Evolutionary conservation across 192 early-diverging fungal species (phyloP).

Genomic region (Entomortierella beljakovae): DNA sequence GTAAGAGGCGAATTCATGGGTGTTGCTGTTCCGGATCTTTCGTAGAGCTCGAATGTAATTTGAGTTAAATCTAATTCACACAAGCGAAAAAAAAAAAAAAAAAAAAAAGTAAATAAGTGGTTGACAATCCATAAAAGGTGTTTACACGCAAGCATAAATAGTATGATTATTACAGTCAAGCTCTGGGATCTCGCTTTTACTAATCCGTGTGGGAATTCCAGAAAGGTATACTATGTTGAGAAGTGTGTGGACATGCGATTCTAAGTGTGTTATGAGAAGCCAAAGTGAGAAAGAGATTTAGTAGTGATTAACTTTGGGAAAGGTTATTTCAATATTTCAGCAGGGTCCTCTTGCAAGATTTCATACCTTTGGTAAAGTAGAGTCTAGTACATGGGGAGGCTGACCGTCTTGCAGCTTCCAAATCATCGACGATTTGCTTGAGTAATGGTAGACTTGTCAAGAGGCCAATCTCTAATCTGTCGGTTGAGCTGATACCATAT

Average conservation of each 20-base stretch:
- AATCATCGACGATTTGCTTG: constrained; percentile 80
- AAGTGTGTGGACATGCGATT: constrained; percentile 92
- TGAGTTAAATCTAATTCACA: constrained; percentile 84
- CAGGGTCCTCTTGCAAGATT: too few relatives aligned
- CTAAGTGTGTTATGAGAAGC: constrained; percentile 44
- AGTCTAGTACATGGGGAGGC: constrained; percentile 76
- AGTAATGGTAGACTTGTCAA: constrained; percentile 82
- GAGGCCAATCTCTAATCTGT: constrained; percentile 90
- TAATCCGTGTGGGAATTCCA: constrained; percentile 79
- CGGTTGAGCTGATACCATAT: constrained; percentile 86
- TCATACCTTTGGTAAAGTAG: constrained; percentile 92
- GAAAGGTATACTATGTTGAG: constrained; percentile 92
- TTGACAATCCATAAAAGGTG: background rate
- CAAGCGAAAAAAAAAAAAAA: background rate
- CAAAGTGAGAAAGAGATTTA: background rate
- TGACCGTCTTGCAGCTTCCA: constrained; percentile 66
- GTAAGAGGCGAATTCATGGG: background rate
- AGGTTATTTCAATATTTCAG: background rate
- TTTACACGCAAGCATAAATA: background rate
- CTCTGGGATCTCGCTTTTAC: constrained; percentile 78
- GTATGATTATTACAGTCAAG: constrained; percentile 81
- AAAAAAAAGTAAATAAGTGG: background rate
- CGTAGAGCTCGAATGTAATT: constrained; percentile 97
- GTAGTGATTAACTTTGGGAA: background rate
- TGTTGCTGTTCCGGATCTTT: constrained; percentile 60